phyloP scores from a whole-genome alignment of 371 early-diverging fungal species.

The Circinella minor region DNA sequence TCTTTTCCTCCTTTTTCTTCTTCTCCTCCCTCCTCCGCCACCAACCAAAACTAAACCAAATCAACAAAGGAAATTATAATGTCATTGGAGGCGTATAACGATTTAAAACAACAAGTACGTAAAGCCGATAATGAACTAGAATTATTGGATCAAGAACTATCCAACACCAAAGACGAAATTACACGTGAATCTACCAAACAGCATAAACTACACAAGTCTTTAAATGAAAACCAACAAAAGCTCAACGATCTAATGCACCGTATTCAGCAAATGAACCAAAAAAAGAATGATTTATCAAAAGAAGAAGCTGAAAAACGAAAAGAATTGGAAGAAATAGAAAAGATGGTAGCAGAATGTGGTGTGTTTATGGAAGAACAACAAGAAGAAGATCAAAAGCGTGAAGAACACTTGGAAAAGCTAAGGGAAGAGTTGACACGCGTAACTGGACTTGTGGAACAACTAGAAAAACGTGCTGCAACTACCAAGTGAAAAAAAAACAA shows the following conservation, averaged over 20 bases:
- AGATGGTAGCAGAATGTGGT: neutral
- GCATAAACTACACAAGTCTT: neutral
- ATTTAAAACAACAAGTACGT: neutral
- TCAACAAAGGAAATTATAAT: neutral
- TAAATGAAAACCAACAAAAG: neutral
- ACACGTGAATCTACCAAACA: neutral
- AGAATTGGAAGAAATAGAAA: neutral
- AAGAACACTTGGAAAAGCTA: constrained; percentile 1
- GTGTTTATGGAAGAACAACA: neutral
- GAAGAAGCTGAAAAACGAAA: neutral
- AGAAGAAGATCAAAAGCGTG: neutral
- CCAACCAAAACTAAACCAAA: too few relatives aligned
- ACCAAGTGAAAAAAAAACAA: too few relatives aligned
- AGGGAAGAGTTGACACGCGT: neutral
- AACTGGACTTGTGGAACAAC: neutral
- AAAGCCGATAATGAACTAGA: constrained; percentile 1
- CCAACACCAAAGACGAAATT: constrained; percentile 4
- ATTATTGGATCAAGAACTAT: constrained; percentile 5
- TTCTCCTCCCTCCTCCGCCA: too few relatives aligned
- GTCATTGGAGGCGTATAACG: neutral
- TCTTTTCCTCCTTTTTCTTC: too few relatives aligned
- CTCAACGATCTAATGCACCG: neutral
- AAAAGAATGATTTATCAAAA: neutral
- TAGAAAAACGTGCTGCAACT: neutral
- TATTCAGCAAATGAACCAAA: neutral